Percentiles rank a stretch among this genome's conserved stretches.
phyloP scores from a whole-genome alignment of 768 basidiomycete genomes.

The Daedaleopsis nitida region DNA sequence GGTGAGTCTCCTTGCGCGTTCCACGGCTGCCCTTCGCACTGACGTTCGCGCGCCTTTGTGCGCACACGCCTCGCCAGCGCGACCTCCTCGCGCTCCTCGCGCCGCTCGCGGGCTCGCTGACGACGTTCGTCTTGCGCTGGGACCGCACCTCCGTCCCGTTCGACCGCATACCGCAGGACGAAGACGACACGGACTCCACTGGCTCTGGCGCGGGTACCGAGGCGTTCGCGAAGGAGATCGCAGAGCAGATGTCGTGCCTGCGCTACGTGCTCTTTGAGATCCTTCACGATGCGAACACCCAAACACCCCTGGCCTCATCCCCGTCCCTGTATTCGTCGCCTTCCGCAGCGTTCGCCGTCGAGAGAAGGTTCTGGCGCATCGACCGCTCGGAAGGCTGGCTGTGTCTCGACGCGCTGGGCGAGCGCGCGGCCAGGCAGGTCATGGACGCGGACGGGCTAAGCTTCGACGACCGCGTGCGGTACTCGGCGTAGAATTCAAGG shows the following conservation, averaged over 20 bases:
- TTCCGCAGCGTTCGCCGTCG: neutral
- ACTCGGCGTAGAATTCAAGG: slow-evolving; percentile 2
- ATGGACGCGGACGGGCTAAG: slow-evolving; percentile 4
- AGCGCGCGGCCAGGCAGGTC: neutral
- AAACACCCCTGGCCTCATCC: neutral
- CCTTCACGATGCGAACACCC: slow-evolving; percentile 2
- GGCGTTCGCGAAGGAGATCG: slow-evolving; percentile 3
- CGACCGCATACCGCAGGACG: slow-evolving; percentile 7
- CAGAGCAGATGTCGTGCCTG: slow-evolving; percentile 9
- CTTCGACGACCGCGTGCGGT: slow-evolving; percentile 12
- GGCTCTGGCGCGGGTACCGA: neutral
- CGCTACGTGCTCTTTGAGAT: slow-evolving; percentile 13
- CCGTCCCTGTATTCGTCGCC: neutral
- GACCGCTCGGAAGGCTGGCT: slow-evolving; percentile 10
- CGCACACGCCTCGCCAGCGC: neutral
- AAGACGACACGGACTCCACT: slow-evolving; percentile 2
- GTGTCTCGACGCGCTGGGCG: slow-evolving; percentile 11
- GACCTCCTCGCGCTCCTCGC: slow-evolving; percentile 12
- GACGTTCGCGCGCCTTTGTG: neutral
- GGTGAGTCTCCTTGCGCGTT: slow-evolving; percentile 3
- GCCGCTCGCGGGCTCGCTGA: slow-evolving; percentile 12
- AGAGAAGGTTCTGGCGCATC: slow-evolving; percentile 16
- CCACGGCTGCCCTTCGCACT: neutral
- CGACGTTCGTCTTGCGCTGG: slow-evolving; percentile 16
- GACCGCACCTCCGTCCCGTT: slow-evolving; percentile 20